phyloP scores from a whole-genome alignment of 1,284 basidiomycete genomes.

The Leccinum pachyderme region DNA sequence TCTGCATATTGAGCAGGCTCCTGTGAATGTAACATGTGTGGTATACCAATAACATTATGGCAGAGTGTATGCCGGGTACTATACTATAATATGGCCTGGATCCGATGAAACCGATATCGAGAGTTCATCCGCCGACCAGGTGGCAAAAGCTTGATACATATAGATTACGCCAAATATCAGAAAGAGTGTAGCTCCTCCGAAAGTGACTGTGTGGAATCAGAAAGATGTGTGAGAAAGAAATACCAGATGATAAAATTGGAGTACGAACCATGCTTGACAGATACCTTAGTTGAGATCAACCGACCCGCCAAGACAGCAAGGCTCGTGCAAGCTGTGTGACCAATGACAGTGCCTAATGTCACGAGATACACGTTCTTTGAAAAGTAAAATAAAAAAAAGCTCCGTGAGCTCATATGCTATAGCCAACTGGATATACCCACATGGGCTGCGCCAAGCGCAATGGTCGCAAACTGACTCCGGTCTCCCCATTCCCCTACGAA shows the following conservation, averaged over 20 bases:
- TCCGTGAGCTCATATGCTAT: constrained; percentile 4
- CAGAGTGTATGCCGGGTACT: constrained; percentile 36
- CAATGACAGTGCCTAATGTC: constrained; percentile 85
- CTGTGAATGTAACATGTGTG: constrained; percentile 3
- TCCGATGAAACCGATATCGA: constrained; percentile 15
- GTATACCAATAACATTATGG: constrained; percentile 3
- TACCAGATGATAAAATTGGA: neutral
- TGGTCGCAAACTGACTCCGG: constrained; percentile 95
- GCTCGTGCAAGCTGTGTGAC: constrained; percentile 86
- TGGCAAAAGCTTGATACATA: constrained; percentile 40
- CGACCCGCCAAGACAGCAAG: constrained; percentile 90
- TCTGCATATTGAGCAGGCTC: neutral
- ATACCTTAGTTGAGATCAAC: constrained; percentile 91
- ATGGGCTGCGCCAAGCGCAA: constrained; percentile 93
- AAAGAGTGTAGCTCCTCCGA: constrained; percentile 62
- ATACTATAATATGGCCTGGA: constrained; percentile 38
- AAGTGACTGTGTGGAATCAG: constrained; percentile 10
- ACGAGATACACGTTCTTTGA: constrained; percentile 72
- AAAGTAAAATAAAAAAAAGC: neutral
- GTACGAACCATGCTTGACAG: constrained; percentile 87
- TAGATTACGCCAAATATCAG: constrained; percentile 59
- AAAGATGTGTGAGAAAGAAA: neutral
- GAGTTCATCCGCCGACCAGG: constrained; percentile 13
- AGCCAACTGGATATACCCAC: constrained; percentile 46
- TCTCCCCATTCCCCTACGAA: constrained; percentile 99